Conservation (phyloP, 805 yeast species). For the Saccharomyces mikatae region DNA sequence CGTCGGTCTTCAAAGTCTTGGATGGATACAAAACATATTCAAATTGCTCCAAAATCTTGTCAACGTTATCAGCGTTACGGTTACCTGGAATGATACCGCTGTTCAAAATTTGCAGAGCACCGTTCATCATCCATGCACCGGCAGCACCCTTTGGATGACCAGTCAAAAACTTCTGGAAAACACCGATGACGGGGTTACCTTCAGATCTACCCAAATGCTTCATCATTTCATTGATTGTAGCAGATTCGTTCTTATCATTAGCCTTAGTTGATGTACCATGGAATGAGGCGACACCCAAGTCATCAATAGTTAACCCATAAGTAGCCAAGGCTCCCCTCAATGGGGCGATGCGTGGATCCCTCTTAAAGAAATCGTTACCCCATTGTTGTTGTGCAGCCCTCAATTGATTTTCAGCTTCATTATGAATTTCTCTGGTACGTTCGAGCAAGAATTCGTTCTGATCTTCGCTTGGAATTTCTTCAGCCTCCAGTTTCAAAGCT, state of each 20-base stretch:
- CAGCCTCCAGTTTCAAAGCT: conserved; percentile 63
- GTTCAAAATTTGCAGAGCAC: conserved; percentile 88
- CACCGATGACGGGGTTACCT: conserved; percentile 97
- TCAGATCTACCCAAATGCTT: conserved; percentile 89
- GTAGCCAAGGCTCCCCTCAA: conserved; percentile 94
- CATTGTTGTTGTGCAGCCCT: conserved; percentile 85
- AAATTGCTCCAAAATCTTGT: conserved; percentile 68
- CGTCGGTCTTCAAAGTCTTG: conserved; percentile 86
- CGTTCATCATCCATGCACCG: conserved; percentile 99
- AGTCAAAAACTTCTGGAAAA: conserved; percentile 96
- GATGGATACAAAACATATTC: conserved; percentile 92
- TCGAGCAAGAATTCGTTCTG: conserved; percentile 61
- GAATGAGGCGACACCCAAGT: conserved; percentile 93
- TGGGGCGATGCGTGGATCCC: conserved; percentile 92
- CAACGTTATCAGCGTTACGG: conserved; percentile 96
- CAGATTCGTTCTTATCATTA: conserved; percentile 95
- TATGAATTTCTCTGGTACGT: conserved; percentile 77
- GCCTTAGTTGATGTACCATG: conserved; percentile 99
- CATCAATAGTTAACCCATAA: conserved; percentile 88
- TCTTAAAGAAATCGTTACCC: conserved; percentile 90
- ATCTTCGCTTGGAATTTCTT: conserved; percentile 39
- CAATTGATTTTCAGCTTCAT: conserved; percentile 78
- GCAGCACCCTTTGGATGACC: conserved; percentile 99
- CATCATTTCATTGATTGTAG: conserved; percentile 87
- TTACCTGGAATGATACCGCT: conserved; percentile 96